Evolutionary conservation across 257 asterid genomes (phyloP), one percentile per base, ranked within the genome.

Genomic region (Rehmannia glutinosa): DNA sequence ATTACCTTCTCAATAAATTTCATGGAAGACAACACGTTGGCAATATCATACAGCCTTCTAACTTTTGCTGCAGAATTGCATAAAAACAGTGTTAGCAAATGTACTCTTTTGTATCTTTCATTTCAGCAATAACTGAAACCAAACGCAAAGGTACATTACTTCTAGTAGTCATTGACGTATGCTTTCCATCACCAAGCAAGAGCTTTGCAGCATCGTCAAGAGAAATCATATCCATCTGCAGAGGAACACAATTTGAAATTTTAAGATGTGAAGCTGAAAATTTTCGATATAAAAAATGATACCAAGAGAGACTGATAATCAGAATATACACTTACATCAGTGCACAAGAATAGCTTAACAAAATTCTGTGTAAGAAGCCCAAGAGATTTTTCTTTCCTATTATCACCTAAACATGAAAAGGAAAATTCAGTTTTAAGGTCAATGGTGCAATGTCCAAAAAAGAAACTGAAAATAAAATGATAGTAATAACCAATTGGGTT

Each of bases 181-280:
- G 95, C 72, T 74, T 82, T 50, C 97, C 97, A 66, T 80, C 86
- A 24, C 96, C 96, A 27, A 94, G 90, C 87, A 94, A 74, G 56
- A 94, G 84, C 76, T 88, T 91, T 60, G 99, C 99, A 70, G 99
- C 99, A 73, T 81, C 96, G 50, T 94, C 99, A 47, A 94, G 95
- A 55, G 97, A 94, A 70, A 94, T 84, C 96, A 87, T 70, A 35
- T 91, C 96, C 90, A 88, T 81, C 99, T 91, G 57, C 28, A 66
- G 39, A 32, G 50, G 25, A 53, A 60, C 5, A 58, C 69, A 30
- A 17, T 12, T 23, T 15, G 10, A 24, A 46, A 47, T 36, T 39
- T 42, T 35, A 25, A 72, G 63, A 21, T 15, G 25, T 19, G 50
- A 69, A 71, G 46, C 64, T 59, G 39, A 47, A 19, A 30, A 13